Percentiles rank a stretch among this genome's conserved stretches.
phyloP scores from a whole-genome alignment of 2,329 filamentous ascomycete genomes.

The Trichoderma atroviride region DNA sequence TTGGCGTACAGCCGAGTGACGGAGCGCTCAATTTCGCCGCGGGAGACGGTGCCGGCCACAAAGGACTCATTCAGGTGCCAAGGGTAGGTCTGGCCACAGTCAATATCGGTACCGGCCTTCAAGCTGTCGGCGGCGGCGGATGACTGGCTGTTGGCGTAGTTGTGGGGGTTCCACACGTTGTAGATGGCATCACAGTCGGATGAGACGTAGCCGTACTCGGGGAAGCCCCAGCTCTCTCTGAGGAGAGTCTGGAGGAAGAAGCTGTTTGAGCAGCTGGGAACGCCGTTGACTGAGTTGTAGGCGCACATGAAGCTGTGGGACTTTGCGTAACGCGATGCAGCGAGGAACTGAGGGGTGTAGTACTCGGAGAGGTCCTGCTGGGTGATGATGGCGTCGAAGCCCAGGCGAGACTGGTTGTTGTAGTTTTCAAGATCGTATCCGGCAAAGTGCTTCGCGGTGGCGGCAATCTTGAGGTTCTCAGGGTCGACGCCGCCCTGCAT shows the following conservation, averaged over 20 bases:
- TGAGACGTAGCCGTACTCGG: conserved; percentile 61
- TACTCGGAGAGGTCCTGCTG: conserved; percentile 67
- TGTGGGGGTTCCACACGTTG: conserved; percentile 53
- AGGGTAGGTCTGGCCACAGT: conserved; percentile 25
- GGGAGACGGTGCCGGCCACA: conserved; percentile 20
- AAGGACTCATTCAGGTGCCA: conserved; percentile 25
- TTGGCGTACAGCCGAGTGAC: conserved; percentile 24
- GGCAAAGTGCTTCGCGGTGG: conserved; percentile 62
- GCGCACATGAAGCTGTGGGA: conserved; percentile 63
- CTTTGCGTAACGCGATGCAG: conserved; percentile 49
- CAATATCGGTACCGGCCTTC: conserved; percentile 40
- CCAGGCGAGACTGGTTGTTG: conserved; percentile 42
- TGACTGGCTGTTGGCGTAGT: conserved; percentile 40
- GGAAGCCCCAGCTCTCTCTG: conserved; percentile 67
- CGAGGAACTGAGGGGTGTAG: conserved; percentile 63
- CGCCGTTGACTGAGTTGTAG: conserved; percentile 66
- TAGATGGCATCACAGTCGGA: conserved; percentile 66
- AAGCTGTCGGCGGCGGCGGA: conserved; percentile 40
- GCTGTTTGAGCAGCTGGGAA: conserved; percentile 63
- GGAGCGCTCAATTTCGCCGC: conserved; percentile 24
- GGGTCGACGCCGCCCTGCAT: conserved; percentile 38
- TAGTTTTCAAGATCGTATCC: conserved; percentile 58
- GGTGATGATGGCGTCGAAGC: conserved; percentile 59
- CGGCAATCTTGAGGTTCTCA: conserved; percentile 45
- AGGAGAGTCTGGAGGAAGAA: conserved; percentile 65